phyloP scores from a whole-genome alignment of 345 rosid genomes.

The Salix caprea region DNA sequence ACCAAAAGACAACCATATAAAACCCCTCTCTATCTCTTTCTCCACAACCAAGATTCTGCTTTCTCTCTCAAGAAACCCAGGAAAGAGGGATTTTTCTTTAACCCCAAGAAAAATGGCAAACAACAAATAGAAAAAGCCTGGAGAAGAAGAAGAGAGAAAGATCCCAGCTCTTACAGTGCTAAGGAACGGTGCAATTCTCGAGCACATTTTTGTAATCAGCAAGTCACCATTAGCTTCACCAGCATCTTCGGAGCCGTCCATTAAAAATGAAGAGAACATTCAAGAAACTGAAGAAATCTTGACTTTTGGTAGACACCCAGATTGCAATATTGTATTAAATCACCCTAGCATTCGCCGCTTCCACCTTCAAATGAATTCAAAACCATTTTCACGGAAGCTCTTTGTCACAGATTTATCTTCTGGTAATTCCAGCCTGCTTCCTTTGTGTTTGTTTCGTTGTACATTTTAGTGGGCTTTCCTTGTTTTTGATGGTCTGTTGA shows the following conservation, averaged over 20 bases:
- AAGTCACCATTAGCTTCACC: constrained; percentile 18
- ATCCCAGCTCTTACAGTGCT: constrained; percentile 78
- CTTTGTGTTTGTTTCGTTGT: not conserved
- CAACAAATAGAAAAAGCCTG: constrained; percentile 11
- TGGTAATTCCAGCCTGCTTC: constrained; percentile 30
- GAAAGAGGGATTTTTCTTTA: not conserved
- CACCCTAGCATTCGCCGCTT: constrained; percentile 93
- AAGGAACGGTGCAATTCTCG: constrained; percentile 75
- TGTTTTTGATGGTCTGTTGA: not conserved
- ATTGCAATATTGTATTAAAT: constrained; percentile 63
- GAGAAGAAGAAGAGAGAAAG: constrained; percentile 31
- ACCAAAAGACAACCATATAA: not conserved
- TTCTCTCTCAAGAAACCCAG: not conserved
- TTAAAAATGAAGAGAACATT: constrained; percentile 10
- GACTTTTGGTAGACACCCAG: constrained; percentile 77
- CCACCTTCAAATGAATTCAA: constrained; percentile 66
- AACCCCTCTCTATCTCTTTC: not conserved
- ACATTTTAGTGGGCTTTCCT: not conserved
- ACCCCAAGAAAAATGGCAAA: constrained; percentile 24
- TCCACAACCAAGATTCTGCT: not conserved
- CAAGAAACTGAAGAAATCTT: constrained; percentile 51
- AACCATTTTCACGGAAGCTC: constrained; percentile 54
- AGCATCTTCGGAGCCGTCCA: not conserved
- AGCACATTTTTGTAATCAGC: constrained; percentile 77
- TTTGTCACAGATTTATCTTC: constrained; percentile 72